These are phyloP conservation scores for Saturnispora galanensis DNA, from an alignment of 805 yeast species.

Conservation along the genomic window DNA sequence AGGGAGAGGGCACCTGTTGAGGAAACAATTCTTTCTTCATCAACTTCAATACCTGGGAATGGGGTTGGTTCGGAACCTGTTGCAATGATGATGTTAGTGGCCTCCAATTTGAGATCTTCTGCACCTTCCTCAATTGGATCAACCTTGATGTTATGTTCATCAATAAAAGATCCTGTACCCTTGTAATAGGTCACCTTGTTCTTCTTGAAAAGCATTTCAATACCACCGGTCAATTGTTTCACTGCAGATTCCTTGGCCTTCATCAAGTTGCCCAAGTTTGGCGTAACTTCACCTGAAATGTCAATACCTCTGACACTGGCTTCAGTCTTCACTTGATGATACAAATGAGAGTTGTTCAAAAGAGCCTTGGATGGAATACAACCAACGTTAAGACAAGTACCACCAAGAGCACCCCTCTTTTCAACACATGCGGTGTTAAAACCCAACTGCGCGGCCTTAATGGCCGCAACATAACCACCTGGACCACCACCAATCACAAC, in stretches of 20 bases:
- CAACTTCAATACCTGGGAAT: conserved; percentile 95
- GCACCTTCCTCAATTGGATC: conserved; percentile 81
- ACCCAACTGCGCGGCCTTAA: conserved; percentile 96
- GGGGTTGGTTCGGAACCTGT: conserved; percentile 98
- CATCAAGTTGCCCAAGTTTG: conserved; percentile 74
- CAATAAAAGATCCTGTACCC: conserved; percentile 83
- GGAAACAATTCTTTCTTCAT: conserved; percentile 93
- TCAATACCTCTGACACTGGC: conserved; percentile 85
- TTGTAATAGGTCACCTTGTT: conserved; percentile 90
- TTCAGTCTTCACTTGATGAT: conserved; percentile 82
- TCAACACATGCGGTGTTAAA: conserved; percentile 93
- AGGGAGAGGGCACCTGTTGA: conserved; percentile 87
- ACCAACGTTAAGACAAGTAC: conserved; percentile 97
- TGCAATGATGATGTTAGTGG: conserved; percentile 87
- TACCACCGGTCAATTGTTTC: conserved; percentile 81
- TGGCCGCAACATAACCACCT: conserved; percentile 98
- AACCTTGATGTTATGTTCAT: conserved; percentile 69
- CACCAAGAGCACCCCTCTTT: conserved; percentile 93
- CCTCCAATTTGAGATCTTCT: conserved; percentile 52
- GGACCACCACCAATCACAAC: conserved; percentile 99
- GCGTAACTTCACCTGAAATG: conserved; percentile 53
- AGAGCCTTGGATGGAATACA: conserved; percentile 97
- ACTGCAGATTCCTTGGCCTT: conserved; percentile 90
- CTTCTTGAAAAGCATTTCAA: conserved; percentile 91
- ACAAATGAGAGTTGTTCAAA: conserved; percentile 87